Base-by-base conservation (phyloP, 1,139 yeast genomes). In the Candida tunisiensis region DNA sequence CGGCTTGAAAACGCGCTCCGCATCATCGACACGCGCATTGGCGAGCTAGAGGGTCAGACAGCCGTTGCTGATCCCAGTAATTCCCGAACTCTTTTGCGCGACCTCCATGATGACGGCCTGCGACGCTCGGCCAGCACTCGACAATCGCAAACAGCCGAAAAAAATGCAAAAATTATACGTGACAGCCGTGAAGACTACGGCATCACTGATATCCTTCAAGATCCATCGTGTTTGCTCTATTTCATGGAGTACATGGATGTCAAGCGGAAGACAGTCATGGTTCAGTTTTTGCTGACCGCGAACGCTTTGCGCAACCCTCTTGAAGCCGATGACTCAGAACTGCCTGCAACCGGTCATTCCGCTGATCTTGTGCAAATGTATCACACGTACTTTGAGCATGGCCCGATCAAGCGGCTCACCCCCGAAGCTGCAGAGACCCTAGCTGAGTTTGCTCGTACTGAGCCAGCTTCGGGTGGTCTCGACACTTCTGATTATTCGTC, bases 251-350 rank as follows among this genome's bases (percentile, higher is more conserved):
- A 61, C 40, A 62, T 75, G 69, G 64, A 61, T 16, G 58, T 59
- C 25, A 42, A 65, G 15, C 50, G 59, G 7, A 48, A 69, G 27
- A 42, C 57, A 2, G 49, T 53, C 3, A 38, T 65, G 16, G 44
- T 80, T 3, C 70, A 68, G 25, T 72, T 71, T 34, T 80, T 85
- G 78, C 49, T 65, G 8, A 62, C 69, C 1, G 74, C 78, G 2
- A 79, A 80, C 34, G 58, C 64, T 1, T 59, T 79, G 21, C 69
- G 71, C 39, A 78, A 77, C 27, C 93, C 93, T 0, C 49, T n/a
- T n/a, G n/a, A n/a, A n/a, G n/a, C n/a, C n/a, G n/a, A n/a, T n/a
- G n/a, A n/a, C n/a, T n/a, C n/a, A n/a, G n/a, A n/a, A n/a, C n/a
- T n/a, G n/a, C n/a, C n/a, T n/a, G n/a, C n/a, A n/a, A n/a, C n/a